Conservation (phyloP, 441 rosid genomes). For the Biscutella laevigata region DNA sequence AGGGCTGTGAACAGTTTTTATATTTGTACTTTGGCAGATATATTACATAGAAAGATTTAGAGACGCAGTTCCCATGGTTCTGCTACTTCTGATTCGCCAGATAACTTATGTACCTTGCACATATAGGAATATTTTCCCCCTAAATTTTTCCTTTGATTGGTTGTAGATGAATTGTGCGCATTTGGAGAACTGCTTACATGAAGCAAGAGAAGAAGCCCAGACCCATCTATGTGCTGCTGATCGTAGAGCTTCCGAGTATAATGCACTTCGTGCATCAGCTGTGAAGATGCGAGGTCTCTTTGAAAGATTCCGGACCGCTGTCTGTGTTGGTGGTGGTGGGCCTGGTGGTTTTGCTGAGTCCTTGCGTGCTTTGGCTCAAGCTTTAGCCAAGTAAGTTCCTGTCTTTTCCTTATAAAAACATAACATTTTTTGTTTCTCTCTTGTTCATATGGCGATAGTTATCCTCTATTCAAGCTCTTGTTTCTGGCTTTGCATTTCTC, state of each 20-base stretch:
- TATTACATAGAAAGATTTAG: background rate
- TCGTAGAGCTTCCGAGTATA: conserved; percentile 81
- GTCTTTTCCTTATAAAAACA: background rate
- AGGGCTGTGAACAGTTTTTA: background rate
- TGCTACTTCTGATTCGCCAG: conserved; percentile 1
- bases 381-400: conserved; percentile 72
- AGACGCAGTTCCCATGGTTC: background rate
- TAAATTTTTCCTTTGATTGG: background rate
- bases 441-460: background rate
- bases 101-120: background rate
- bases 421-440: background rate
- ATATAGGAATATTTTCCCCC: background rate
- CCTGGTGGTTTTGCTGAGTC: conserved; percentile 72
- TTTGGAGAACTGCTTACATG: conserved; percentile 95
- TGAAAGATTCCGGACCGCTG: conserved; percentile 71
- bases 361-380: conserved; percentile 67
- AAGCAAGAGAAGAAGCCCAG: conserved; percentile 98
- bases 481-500: conserved; percentile 14
- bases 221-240: conserved; percentile 95
- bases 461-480: background rate
- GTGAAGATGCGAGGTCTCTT: conserved; percentile 74
- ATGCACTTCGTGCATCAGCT: conserved; percentile 74
- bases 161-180: conserved; percentile 95
- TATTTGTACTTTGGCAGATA: conserved; percentile 3
- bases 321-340: conserved; percentile 53